These are phyloP conservation scores for Prunus yedoensis DNA, from an alignment of 331 rosid genomes.

Conservation along the genomic window DNA sequence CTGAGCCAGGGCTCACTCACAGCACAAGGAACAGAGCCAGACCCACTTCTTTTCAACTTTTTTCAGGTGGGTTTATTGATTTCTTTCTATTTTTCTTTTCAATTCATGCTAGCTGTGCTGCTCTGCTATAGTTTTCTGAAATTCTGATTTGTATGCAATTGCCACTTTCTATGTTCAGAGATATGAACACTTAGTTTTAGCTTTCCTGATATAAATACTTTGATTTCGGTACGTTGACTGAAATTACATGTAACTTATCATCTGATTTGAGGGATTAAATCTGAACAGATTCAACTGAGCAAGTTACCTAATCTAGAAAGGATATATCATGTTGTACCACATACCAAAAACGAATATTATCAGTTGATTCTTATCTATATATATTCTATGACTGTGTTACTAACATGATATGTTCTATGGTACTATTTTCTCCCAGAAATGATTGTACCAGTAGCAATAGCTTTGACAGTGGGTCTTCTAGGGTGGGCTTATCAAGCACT, in stretches of 20 bases:
- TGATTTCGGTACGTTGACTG: too few relatives aligned
- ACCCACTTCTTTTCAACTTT: slow-evolving; percentile 6
- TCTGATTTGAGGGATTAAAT: too few relatives aligned
- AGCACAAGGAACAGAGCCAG: background rate
- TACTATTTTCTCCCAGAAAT: slow-evolving; percentile 36
- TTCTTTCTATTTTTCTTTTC: background rate
- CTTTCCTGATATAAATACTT: too few relatives aligned
- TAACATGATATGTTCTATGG: background rate
- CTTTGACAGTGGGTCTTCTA: slow-evolving; percentile 45
- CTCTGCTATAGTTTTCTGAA: background rate
- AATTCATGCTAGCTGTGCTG: background rate
- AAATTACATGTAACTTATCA: too few relatives aligned
- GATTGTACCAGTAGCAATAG: slow-evolving; percentile 51
- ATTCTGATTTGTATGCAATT: background rate
- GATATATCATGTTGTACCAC: background rate
- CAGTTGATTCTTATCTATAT: background rate
- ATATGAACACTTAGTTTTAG: background rate
- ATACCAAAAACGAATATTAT: background rate
- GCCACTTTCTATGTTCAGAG: background rate
- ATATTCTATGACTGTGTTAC: background rate
- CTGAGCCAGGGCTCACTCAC: background rate
- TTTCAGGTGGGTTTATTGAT: slow-evolving; percentile 17
- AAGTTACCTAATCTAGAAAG: background rate
- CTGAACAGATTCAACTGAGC: too few relatives aligned
- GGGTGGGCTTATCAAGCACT: slow-evolving; percentile 55